Base-by-base conservation (phyloP, 2,329 filamentous ascomycete species). In the Penicillium sp. region DNA sequence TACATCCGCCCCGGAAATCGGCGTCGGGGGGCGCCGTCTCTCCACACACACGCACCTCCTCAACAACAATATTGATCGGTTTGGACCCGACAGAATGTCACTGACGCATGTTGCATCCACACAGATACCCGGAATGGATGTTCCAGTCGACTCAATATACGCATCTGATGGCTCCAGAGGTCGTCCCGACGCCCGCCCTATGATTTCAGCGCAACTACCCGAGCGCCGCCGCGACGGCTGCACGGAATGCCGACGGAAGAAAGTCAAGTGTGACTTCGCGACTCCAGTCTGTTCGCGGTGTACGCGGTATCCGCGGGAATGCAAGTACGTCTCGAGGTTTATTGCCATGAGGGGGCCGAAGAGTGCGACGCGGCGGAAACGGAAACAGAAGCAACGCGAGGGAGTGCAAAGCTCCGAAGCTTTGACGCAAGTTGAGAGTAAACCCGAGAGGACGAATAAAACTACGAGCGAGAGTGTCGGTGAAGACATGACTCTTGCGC, bases 191-290 rank as follows among this genome's bases (percentile, higher is more conserved):
- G 11, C 11, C 1, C 35, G 8, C 11, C 9, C 35, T 15, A 13
- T 6, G 15, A 15, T 41, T 2, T 41, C 35, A 17, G n/a, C 21
- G 23, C 11, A 46, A 21, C 30, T 44, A 19, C 17, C 30, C 49
- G 61, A 64, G 31, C 67, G 67, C 58, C 67, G 69, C 80, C 66
- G 68, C 31, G 71, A 72, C 64, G 72, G 72, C 50, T 74, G 72
- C 46, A 69, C 67, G 5, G 71, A 74, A 56, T 74, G 71, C 50
- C 66, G 69, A 11, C 66, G 71, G 45, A 74, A 72, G 49, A 74
- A 74, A 61, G 65, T 73, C 21, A 73, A 70, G 71, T 74, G 71
- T 51, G 71, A 74, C 49, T 52, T 73, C 52, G 56, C 56, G 17
- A 66, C 63, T 30, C 72, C 71, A 0, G 61, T 67, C 15, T 74